Evolutionary conservation across 306 rosid species (phyloP), one percentile per base, ranked within the genome.

Genomic region (Begonia peltatifolia): DNA sequence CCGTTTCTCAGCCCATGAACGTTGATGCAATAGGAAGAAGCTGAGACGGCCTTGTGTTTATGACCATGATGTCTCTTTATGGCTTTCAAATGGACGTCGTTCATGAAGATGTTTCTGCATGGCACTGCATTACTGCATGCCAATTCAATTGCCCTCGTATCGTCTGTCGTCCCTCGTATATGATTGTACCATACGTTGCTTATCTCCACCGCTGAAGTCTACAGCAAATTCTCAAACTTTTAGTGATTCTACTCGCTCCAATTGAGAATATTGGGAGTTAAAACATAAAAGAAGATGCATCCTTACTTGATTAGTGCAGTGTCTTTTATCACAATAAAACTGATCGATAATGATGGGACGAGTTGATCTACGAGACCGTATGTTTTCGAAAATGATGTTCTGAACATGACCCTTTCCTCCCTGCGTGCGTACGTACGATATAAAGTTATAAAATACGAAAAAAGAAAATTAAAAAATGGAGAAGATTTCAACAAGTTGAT

Each of bases 271-370:
- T 15, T 1, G 11, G 9, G 11, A 16, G 14, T 48, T 9, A 2
- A 16, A 12, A 42, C 7, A 12, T 15, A 17, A 2, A 11, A 23
- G 6, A 9, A 14, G 15, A 42, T 11, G 13, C 9, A 6, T 25
- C 3, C 43, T 56, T 46, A 58, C 62, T 3, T 58, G 62, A 14
- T 58, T 47, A 3, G 25, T 25, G 53, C 62, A 58, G 6, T 25
- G n/a, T 2, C 47, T 18, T 6, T 58, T 52, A 10, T 58, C 62
- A 6, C 62, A 58, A 14, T 58, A 58, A 14, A 58, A 58, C 4
- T 58, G 62, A 58, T 23, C 23, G 53, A 58, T 58, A 6, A 58
- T 30, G 9, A 58, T 58, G 14, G 62, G 62, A 47, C 48, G 41
- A 8, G 23, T 22, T 5, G 62, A 46, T 18, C 54, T 43, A 14